A percentile compares a stretch with the other conserved stretches of the same genome.
These are phyloP conservation scores for Alternaria hordeiaustralica DNA, from an alignment of 2,329 filamentous ascomycete species.

Conservation along the genomic window DNA sequence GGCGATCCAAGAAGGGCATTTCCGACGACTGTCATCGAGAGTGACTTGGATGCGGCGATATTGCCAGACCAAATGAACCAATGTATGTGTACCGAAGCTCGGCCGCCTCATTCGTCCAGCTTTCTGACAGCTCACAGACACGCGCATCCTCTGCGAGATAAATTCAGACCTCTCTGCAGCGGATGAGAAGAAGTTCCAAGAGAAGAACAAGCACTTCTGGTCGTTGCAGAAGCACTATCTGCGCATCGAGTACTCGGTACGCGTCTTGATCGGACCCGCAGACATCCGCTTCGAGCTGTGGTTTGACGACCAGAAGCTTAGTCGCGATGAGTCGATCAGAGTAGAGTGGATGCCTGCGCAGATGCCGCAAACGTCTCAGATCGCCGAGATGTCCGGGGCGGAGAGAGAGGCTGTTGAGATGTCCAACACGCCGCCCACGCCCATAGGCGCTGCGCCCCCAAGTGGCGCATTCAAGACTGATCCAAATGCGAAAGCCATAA, in stretches of 20 bases:
- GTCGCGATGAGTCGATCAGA: slow-evolving; percentile 43
- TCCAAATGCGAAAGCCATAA: slow-evolving; percentile 6
- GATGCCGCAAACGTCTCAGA: slow-evolving; percentile 13
- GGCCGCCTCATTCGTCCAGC: neutral
- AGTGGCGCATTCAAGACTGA: neutral
- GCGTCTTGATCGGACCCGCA: slow-evolving; percentile 49
- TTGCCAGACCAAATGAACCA: slow-evolving; percentile 40
- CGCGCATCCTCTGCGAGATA: slow-evolving; percentile 46
- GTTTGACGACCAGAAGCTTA: slow-evolving; percentile 46
- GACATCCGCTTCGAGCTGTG: slow-evolving; percentile 50
- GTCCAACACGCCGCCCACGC: slow-evolving; percentile 17
- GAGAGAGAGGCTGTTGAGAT: slow-evolving; percentile 26
- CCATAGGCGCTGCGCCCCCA: slow-evolving; percentile 8
- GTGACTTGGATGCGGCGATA: slow-evolving; percentile 27
- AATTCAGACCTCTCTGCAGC: slow-evolving; percentile 40
- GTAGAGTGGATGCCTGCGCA: slow-evolving; percentile 42
- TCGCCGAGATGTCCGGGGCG: slow-evolving; percentile 14
- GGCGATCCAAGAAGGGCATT: slow-evolving; percentile 43
- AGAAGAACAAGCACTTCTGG: slow-evolving; percentile 49
- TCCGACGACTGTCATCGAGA: slow-evolving; percentile 41
- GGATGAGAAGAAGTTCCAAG: slow-evolving; percentile 42
- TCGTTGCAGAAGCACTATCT: slow-evolving; percentile 41
- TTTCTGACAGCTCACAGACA: slow-evolving; percentile 22
- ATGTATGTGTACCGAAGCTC: slow-evolving; percentile 16
- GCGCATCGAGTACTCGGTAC: slow-evolving; percentile 45